A percentile compares a stretch with the other conserved stretches of the same genome.
These are phyloP conservation scores for Lumnitzera littorea DNA, from an alignment of 345 rosid genomes.

Conservation along the genomic window DNA sequence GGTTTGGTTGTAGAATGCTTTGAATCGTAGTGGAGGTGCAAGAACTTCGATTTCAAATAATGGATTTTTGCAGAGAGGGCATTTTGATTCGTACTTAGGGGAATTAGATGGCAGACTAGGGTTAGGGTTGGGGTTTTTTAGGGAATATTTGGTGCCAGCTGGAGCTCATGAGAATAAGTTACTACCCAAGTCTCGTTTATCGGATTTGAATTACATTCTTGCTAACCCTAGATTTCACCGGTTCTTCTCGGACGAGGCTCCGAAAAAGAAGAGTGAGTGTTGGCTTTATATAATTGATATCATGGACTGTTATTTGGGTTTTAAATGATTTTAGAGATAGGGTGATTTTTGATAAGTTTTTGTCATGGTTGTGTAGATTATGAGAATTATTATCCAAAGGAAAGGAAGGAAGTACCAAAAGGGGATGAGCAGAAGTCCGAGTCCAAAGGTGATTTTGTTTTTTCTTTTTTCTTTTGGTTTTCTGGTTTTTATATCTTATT, in stretches of 20 bases:
- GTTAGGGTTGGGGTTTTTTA: slow-evolving; percentile 45
- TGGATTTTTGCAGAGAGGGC: slow-evolving; percentile 9
- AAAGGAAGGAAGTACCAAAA: slow-evolving; percentile 71
- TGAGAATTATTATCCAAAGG: slow-evolving; percentile 83
- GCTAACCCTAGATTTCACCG: slow-evolving; percentile 61
- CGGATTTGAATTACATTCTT: slow-evolving; percentile 46
- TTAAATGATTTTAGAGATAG: background rate
- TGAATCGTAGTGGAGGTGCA: slow-evolving; percentile 19
- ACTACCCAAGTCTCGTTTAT: slow-evolving; percentile 11
- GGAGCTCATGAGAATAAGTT: slow-evolving; percentile 26
- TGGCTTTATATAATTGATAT: background rate
- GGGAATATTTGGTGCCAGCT: slow-evolving; percentile 47
- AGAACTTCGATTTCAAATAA: slow-evolving; percentile 26
- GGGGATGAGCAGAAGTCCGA: slow-evolving; percentile 71
- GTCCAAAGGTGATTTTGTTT: slow-evolving; percentile 47
- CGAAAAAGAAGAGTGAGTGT: slow-evolving; percentile 66
- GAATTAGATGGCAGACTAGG: slow-evolving; percentile 33
- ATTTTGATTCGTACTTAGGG: slow-evolving; percentile 16
- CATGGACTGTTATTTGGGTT: background rate
- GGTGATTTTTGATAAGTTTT: background rate
- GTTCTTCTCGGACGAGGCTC: slow-evolving; percentile 58
- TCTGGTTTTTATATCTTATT: background rate
- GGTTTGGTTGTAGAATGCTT: slow-evolving; percentile 18
- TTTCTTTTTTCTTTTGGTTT: background rate
- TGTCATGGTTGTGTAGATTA: slow-evolving; percentile 41